These are phyloP conservation scores for Trichoderma sp. DNA, from an alignment of 2,329 filamentous ascomycete species.

Conservation along the genomic window DNA sequence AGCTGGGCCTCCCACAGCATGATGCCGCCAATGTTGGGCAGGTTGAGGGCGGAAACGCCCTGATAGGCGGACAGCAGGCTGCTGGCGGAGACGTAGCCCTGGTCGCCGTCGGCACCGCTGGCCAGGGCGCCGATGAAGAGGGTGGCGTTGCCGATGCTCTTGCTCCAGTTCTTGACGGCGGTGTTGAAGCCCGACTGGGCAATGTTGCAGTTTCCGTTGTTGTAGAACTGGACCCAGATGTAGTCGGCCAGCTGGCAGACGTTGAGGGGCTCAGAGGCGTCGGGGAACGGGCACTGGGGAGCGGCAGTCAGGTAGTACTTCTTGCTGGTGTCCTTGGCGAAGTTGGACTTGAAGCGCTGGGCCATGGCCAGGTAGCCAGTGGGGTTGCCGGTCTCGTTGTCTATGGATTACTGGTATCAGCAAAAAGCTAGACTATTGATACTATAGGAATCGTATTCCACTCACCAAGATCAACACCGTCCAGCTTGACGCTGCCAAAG, in stretches of 20 bases:
- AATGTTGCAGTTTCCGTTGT: conserved; percentile 62
- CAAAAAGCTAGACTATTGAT: not conserved
- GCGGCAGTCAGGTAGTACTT: conserved; percentile 30
- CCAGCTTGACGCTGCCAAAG: conserved; percentile 66
- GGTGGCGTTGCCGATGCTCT: conserved; percentile 59
- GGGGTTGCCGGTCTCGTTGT: conserved; percentile 61
- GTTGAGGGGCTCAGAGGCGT: conserved; percentile 48
- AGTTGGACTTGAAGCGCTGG: conserved; percentile 54
- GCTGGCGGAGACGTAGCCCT: conserved; percentile 54
- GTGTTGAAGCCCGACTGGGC: conserved; percentile 58
- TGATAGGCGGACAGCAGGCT: conserved; percentile 52
- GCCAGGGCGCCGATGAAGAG: conserved; percentile 62
- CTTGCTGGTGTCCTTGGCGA: conserved; percentile 36
- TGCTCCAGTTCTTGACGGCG: conserved; percentile 66
- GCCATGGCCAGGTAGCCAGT: conserved; percentile 64
- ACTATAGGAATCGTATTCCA: not conserved
- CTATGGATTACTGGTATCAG: conserved; percentile 8
- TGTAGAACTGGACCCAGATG: conserved; percentile 64
- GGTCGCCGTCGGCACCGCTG: conserved; percentile 51
- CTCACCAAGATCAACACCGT: conserved; percentile 67
- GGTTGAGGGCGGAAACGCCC: conserved; percentile 51
- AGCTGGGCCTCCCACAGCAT: conserved; percentile 69
- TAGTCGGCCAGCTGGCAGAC: conserved; percentile 51
- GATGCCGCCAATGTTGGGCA: conserved; percentile 63
- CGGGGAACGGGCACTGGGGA: conserved; percentile 59